Base-by-base conservation (phyloP, 108 stramenopile genomes). In the Cyclotella sp. region DNA sequence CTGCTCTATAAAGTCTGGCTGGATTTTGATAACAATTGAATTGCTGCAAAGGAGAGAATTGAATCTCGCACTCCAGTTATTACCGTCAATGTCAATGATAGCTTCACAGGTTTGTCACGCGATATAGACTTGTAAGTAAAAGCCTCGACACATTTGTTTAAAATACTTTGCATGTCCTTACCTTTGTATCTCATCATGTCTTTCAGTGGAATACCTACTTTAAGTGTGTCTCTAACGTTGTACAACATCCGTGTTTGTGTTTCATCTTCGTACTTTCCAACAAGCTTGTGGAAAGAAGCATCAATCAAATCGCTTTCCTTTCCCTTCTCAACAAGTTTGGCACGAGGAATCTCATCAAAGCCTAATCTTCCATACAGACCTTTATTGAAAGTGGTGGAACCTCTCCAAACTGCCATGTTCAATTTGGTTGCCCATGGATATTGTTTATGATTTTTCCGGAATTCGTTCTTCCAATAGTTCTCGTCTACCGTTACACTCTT, bases 31-130 rank as follows among this genome's bases (percentile, higher is more conserved):
- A 21, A 85, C 43, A 15, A 88, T 80, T 26, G 83, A 84, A 61
- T 85, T 86, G 46, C 47, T 69, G 51, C 88, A 88, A 11, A 88
- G 57, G 11, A 86, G 84, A n/a, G 51, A 61, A 14, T 47, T 42
- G 60, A 88, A 88, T 1, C 88, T 76, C 29, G 73, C 73, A 21
- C 72, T 75, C 85, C 85, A 88, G 39, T 59, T 71, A 49, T 88
- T 86, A 8, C 88, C 88, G 51, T 88, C 88, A 28, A 86, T 78
- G 22, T 88, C 88, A 30, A 88, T 77, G 43, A 88, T 73, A 15
- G 85, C 88, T 64, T n/a, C n/a, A n/a, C n/a, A n/a, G n/a, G n/a
- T n/a, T n/a, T n/a, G n/a, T n/a, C n/a, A n/a, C n/a, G n/a, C n/a
- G n/a, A n/a, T n/a, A n/a, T n/a, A n/a, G n/a, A n/a, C n/a, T n/a